Evolutionary conservation across 768 basidiomycete species (phyloP), one percentile per base, ranked within the genome.

Genomic region (Lactarius sanguifluus): DNA sequence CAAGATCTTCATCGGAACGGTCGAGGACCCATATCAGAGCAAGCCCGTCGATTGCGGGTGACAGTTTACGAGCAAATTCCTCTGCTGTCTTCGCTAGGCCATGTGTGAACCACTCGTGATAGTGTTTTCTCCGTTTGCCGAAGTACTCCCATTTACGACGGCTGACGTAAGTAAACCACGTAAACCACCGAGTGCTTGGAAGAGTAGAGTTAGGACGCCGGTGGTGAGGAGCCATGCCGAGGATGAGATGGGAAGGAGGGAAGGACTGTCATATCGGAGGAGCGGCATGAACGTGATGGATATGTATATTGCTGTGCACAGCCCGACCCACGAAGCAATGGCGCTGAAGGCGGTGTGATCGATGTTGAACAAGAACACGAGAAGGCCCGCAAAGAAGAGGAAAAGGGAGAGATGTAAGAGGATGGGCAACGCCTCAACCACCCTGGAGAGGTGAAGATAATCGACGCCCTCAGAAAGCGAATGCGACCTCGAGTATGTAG

Each of bases 361-460:
- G 41, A 60, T 60, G 30, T 50, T 50, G 20, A 34, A 60, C 13
- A 60, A 23, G 30, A 60, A 60, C 23, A 60, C 15, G 20, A 60
- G 43, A 10, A 60, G 59, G 16, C 45, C 59, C 10, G 59, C 28
- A 34, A 60, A 47, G 59, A 60, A 60, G 30, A 60, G 59, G 59
- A 60, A 60, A 12, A 60, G 43, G 30, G 59, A 60, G 23, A 34
- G 0, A 32, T 60, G 59, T 2, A 60, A 18, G 41, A 60, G 30
- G 1, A 30, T 9, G 18, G 59, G 59, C 32, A 60, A 43, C 9
- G 59, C 43, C 23, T 45, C 59, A 16, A 50, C 59, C 9, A 20
- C 59, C 18, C 10, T n/a, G 5, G 59, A 45, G 18, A 60, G 43
- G 20, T 36, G 59, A 8, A 47, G 25, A 5, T 60, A 50, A 1